Evolutionary conservation across 345 rosid species (phyloP), one percentile per base, ranked within the genome.

Genomic region (Excoecaria agallocha): DNA sequence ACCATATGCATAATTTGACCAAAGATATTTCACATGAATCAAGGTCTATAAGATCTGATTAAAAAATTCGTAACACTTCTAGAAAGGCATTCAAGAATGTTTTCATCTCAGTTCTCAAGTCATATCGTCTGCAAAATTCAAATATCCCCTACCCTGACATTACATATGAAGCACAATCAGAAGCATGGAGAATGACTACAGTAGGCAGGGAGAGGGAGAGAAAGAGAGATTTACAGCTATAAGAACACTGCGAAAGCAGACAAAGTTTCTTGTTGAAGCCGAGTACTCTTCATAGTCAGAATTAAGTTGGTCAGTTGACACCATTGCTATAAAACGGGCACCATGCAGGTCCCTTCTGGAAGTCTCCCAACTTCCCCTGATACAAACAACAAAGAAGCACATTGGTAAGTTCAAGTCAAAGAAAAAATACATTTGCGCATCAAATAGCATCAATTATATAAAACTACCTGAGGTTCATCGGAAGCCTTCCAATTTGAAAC

Each of bases 311-410:
- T 88, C 91, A 38, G 96, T 79, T 24, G 98, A 87, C 52, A 94
- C 94, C 84, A 94, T 79, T 0, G 95, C 86, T 73, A 94, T 86
- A 66, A 90, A 61, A 49, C 73, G 94, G 0, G 87, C 88, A 49
- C 80, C 83, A 20, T 73, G 81, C 39, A 77, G 69, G 50, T 80
- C 87, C 67, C 91, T 84, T 84, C 85, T 84, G 39, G 93, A 88
- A 9, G 86, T 80, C 70, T 86, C 94, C 97, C 98, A 90, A 71
- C 88, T 91, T 66, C 94, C 96, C 74, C 95, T 87, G 78, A 69
- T 51, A 57, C 43, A 71, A 37, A 24, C 39, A 77, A 12, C 39
- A 61, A 3, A 3, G 43, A 8, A 68, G 55, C 17, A 69, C 41
- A 39, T 45, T 41, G 38, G 12, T 65, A 52, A 69, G 66, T 41